Conservation (phyloP, 2,329 filamentous ascomycete species). For the Rosellinia necatrix region DNA sequence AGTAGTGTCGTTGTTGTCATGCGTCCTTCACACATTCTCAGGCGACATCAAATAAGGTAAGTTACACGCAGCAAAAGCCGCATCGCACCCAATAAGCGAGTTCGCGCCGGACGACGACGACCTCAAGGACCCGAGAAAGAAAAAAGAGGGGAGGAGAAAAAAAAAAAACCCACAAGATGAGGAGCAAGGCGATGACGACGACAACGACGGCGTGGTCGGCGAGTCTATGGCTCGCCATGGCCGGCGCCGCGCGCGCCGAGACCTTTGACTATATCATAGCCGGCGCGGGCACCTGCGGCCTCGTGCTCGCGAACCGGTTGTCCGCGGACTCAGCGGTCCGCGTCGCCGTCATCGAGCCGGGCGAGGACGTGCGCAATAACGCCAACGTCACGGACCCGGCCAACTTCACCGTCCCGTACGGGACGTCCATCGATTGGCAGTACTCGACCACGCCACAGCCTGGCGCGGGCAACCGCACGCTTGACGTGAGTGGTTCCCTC, state of each 20-base stretch:
- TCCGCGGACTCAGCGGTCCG: slow-evolving; percentile 40
- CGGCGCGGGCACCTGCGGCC: slow-evolving; percentile 45
- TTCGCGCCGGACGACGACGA: too few relatives aligned
- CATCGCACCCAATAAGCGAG: too few relatives aligned
- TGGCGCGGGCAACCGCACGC: slow-evolving; percentile 39
- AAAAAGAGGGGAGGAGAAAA: too few relatives aligned
- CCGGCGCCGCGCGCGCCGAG: slow-evolving; percentile 18
- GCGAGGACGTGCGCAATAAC: slow-evolving; percentile 43
- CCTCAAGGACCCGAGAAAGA: too few relatives aligned
- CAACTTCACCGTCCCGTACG: slow-evolving; percentile 35
- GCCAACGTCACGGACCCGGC: slow-evolving; percentile 40
- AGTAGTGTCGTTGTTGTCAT: too few relatives aligned
- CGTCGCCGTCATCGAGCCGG: slow-evolving; percentile 46
- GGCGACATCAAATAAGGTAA: too few relatives aligned
- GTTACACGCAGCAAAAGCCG: too few relatives aligned
- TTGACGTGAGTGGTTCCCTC: slow-evolving; percentile 26
- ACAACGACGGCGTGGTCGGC: neutral
- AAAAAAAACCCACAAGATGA: slow-evolving; percentile 20
- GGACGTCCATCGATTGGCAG: slow-evolving; percentile 43
- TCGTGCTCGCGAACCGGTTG: slow-evolving; percentile 45
- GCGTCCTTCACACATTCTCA: too few relatives aligned
- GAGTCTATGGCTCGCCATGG: neutral
- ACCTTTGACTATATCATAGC: slow-evolving; percentile 46
- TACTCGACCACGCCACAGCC: slow-evolving; percentile 42
- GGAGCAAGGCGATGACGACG: neutral